These are phyloP conservation scores for Mucuna pruriens DNA, from an alignment of 306 rosid genomes.

Conservation along the genomic window DNA sequence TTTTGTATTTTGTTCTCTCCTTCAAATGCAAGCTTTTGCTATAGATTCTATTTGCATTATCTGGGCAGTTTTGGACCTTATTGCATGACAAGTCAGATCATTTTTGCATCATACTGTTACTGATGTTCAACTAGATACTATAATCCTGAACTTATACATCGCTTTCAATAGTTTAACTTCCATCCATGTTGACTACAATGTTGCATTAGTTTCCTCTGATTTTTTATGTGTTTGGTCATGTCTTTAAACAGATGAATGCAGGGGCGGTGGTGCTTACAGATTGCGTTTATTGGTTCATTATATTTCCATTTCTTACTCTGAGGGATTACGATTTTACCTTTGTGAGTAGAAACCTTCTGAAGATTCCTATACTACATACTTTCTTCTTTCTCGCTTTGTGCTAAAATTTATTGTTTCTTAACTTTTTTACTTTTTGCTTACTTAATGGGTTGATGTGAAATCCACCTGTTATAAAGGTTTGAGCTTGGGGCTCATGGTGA, in stretches of 20 bases:
- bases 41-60: neutral
- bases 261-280: constrained; percentile 84
- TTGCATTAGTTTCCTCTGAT: constrained; percentile 31
- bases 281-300: constrained; percentile 62
- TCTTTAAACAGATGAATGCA: constrained; percentile 59
- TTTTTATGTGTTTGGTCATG: constrained; percentile 29
- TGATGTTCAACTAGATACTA: neutral
- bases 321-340: constrained; percentile 55
- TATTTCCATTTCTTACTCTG: constrained; percentile 73
- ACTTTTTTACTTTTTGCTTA: constrained; percentile 12
- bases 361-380: constrained; percentile 3
- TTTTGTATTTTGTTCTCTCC: neutral
- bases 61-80: constrained; percentile 11
- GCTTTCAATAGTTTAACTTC: constrained; percentile 24
- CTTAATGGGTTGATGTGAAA: neutral
- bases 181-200: neutral
- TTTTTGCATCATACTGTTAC: constrained; percentile 10
- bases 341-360: constrained; percentile 51
- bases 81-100: constrained; percentile 4
- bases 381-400: constrained; percentile 21
- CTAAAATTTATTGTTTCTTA: constrained; percentile 27
- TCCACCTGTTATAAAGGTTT: neutral
- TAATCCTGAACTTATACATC: neutral
- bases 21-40: constrained; percentile 19
- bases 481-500: constrained; percentile 7